phyloP scores from a whole-genome alignment of 192 early-diverging fungal species.

The Coemansia sp. region DNA sequence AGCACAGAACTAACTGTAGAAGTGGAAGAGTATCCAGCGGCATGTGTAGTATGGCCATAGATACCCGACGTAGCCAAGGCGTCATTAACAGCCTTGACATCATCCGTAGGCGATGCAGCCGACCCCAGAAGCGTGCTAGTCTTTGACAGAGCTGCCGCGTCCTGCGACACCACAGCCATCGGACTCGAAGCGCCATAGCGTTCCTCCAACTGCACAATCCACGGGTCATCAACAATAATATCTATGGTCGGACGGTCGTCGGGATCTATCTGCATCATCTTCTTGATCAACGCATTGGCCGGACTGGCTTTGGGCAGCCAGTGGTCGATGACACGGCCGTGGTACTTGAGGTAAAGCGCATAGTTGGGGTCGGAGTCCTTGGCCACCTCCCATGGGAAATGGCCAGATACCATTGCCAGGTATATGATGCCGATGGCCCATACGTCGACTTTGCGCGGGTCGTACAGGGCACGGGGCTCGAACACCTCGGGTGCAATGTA shows the following conservation, averaged over 20 bases:
- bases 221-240: constrained; percentile 71
- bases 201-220: constrained; percentile 58
- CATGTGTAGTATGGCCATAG: constrained; percentile 24
- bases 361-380: constrained; percentile 65
- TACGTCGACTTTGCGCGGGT: constrained; percentile 82
- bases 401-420: constrained; percentile 68
- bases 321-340: constrained; percentile 56
- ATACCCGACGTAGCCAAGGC: constrained; percentile 32
- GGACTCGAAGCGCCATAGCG: constrained; percentile 22
- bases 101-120: constrained; percentile 20
- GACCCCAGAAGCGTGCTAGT: constrained; percentile 19
- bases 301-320: constrained; percentile 49
- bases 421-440: constrained; percentile 90
- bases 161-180: neutral
- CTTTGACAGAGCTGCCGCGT: constrained; percentile 28
- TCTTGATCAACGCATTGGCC: constrained; percentile 59
- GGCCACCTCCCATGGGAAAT: constrained; percentile 72
- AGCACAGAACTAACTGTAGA: constrained; percentile 51
- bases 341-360: constrained; percentile 58
- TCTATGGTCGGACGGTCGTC: constrained; percentile 75
- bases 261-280: constrained; percentile 75
- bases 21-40: constrained; percentile 36
- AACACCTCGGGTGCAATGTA: constrained; percentile 95
- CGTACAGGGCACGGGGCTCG: constrained; percentile 64
- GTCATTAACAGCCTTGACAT: constrained; percentile 40